phyloP scores from a whole-genome alignment of 768 basidiomycete species.

The Kwoniella botswanensis region DNA sequence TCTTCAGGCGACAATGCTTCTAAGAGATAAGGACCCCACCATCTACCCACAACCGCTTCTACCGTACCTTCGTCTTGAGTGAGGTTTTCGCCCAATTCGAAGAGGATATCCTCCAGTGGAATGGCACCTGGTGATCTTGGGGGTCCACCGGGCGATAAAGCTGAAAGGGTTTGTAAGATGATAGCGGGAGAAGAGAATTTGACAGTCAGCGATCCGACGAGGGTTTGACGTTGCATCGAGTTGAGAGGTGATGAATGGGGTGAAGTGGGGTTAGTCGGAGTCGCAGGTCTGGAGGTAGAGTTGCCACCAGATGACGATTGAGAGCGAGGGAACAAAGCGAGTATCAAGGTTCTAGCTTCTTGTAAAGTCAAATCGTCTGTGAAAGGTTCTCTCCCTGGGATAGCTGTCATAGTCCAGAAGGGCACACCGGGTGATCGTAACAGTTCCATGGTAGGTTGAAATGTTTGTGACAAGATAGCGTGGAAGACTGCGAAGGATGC shows the following conservation, averaged over 20 bases:
- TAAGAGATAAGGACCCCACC: conserved; percentile 53
- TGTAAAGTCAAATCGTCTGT: conserved; percentile 51
- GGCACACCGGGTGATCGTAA: conserved; percentile 40
- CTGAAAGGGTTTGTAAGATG: conserved; percentile 54
- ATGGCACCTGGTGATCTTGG: conserved; percentile 47
- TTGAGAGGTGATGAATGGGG: conserved; percentile 48
- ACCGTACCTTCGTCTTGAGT: conserved; percentile 56
- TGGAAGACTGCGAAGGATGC: conserved; percentile 37
- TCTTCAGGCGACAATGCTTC: conserved; percentile 34
- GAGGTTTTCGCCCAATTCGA: conserved; percentile 57
- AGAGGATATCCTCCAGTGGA: conserved; percentile 53
- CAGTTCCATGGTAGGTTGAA: conserved; percentile 46
- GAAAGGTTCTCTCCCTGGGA: conserved; percentile 33
- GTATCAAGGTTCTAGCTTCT: conserved; percentile 52
- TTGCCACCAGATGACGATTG: conserved; percentile 33
- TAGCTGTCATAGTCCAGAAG: conserved; percentile 45
- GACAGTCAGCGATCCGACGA: conserved; percentile 46
- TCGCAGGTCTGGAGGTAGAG: conserved; percentile 35
- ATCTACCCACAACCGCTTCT: conserved; percentile 50
- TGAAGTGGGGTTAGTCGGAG: conserved; percentile 52
- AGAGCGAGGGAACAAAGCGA: conserved; percentile 51
- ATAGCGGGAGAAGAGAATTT: conserved; percentile 56
- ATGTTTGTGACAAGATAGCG: conserved; percentile 39
- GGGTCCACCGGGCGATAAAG: conserved; percentile 53
- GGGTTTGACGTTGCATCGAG: conserved; percentile 41